phyloP scores from a whole-genome alignment of 345 rosid species.

The Brassica cretica region DNA sequence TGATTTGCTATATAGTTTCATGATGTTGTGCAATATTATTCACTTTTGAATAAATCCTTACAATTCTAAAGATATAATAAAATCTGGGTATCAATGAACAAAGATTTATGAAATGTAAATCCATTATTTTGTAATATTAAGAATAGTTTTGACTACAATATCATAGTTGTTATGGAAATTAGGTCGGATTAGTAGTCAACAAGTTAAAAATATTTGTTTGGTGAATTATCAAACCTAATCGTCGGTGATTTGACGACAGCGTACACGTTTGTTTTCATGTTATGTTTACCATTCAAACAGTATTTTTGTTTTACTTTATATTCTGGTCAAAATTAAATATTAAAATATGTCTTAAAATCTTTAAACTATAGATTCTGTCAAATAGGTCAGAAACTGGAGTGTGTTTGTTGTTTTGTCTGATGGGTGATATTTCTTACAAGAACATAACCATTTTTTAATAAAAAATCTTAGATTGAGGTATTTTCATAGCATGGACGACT shows the following conservation, averaged over 20 bases:
- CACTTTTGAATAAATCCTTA: conserved; percentile 6
- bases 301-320: conserved; percentile 5
- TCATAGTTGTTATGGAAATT: not conserved
- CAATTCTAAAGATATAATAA: not conserved
- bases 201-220: conserved; percentile 13
- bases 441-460: not conserved
- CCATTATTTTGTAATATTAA: not conserved
- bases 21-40: not conserved
- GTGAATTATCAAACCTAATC: conserved; percentile 30
- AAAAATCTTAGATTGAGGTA: not conserved
- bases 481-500: conserved; percentile 14
- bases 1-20: not conserved
- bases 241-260: conserved; percentile 18
- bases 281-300: not conserved
- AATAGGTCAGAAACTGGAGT: not conserved
- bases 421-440: not conserved
- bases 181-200: conserved; percentile 30
- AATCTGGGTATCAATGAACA: conserved; percentile 2
- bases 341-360: not conserved
- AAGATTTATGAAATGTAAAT: not conserved
- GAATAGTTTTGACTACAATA: conserved; percentile 14
- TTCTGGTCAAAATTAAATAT: not conserved
- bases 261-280: conserved; percentile 29
- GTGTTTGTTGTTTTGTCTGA: not conserved
- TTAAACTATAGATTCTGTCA: not conserved